Evolutionary conservation across 306 rosid genomes (phyloP).

Genomic region (Astragalus glycyphyllos): DNA sequence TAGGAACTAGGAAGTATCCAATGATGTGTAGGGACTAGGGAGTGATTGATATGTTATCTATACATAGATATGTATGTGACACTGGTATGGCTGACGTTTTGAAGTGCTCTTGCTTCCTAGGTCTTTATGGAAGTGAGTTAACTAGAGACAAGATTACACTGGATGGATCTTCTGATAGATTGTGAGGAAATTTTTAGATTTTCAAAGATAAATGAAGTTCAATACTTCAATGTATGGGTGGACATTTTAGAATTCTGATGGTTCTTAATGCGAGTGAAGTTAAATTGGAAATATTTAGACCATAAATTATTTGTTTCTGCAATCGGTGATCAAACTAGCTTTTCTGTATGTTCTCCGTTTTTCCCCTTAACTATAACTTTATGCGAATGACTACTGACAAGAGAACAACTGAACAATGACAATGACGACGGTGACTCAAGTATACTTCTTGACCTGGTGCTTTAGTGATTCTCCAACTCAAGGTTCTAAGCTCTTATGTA

Average conservation of each 20-base stretch:
- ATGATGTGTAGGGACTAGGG: not conserved
- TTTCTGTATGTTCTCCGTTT: not conserved
- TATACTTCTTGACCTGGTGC: not conserved
- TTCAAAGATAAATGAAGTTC: slow-evolving; percentile 5
- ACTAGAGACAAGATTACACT: slow-evolving; percentile 1
- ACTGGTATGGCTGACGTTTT: not conserved
- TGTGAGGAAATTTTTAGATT: not conserved
- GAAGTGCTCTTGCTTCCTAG: slow-evolving; percentile 8
- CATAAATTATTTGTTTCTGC: slow-evolving; percentile 15
- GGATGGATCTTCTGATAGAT: not conserved
- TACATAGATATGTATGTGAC: not conserved
- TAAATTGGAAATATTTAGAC: slow-evolving; percentile 2
- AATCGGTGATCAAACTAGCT: slow-evolving; percentile 11
- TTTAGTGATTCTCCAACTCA: slow-evolving; percentile 14
- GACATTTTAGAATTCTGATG: slow-evolving; percentile 10
- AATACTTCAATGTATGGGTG: slow-evolving; percentile 3
- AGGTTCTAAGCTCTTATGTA: not conserved
- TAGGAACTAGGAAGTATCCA: not conserved
- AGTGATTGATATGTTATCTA: not conserved
- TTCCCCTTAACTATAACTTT: slow-evolving; percentile 2
- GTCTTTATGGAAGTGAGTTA: slow-evolving; percentile 2
- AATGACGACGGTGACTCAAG: not conserved
- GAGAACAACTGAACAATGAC: not conserved
- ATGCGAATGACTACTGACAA: not conserved
- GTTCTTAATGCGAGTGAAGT: slow-evolving; percentile 10